Evolutionary conservation across 2,329 filamentous ascomycete genomes (phyloP).

Genomic region (Nigrospora sphaerica): DNA sequence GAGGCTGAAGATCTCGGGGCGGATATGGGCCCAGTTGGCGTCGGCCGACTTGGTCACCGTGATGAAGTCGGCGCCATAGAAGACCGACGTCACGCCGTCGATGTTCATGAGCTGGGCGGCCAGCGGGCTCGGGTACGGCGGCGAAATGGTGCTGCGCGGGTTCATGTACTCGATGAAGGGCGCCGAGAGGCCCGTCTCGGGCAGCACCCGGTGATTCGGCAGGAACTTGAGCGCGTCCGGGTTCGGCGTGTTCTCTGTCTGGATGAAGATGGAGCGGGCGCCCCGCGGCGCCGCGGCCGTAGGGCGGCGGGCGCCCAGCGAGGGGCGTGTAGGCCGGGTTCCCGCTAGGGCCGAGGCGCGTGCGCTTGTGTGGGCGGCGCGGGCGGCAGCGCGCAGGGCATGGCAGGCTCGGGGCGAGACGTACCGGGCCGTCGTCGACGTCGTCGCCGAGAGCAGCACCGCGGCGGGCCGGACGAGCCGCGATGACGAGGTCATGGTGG

Average conservation of each 20-base stretch:
- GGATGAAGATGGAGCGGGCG: slow-evolving; percentile 85
- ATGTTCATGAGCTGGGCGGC: slow-evolving; percentile 87
- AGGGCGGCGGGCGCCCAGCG: slow-evolving; percentile 2
- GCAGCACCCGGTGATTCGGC: slow-evolving; percentile 81
- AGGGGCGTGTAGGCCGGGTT: not conserved
- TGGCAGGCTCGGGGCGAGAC: slow-evolving; percentile 13
- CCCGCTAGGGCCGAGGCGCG: slow-evolving; percentile 12
- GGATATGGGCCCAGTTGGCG: slow-evolving; percentile 89
- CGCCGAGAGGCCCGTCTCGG: slow-evolving; percentile 55
- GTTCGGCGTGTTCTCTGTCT: slow-evolving; percentile 92
- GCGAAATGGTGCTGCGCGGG: slow-evolving; percentile 79
- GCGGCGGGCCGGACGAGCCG: slow-evolving; percentile 18
- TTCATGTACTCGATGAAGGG: slow-evolving; percentile 89
- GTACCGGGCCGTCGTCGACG: slow-evolving; percentile 10
- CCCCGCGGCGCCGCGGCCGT: slow-evolving; percentile 22
- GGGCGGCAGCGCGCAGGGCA: slow-evolving; percentile 8
- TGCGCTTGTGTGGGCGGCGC: slow-evolving; percentile 20
- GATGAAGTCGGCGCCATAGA: slow-evolving; percentile 93
- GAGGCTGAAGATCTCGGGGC: slow-evolving; percentile 88
- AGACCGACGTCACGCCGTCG: slow-evolving; percentile 89
- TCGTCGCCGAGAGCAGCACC: slow-evolving; percentile 13
- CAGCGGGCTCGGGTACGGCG: slow-evolving; percentile 84
- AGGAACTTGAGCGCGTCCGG: slow-evolving; percentile 94
- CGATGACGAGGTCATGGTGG: slow-evolving; percentile 9
- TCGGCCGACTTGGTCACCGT: slow-evolving; percentile 88